Evolutionary conservation across 345 rosid species (phyloP).

Genomic region (Brassica rapa): DNA sequence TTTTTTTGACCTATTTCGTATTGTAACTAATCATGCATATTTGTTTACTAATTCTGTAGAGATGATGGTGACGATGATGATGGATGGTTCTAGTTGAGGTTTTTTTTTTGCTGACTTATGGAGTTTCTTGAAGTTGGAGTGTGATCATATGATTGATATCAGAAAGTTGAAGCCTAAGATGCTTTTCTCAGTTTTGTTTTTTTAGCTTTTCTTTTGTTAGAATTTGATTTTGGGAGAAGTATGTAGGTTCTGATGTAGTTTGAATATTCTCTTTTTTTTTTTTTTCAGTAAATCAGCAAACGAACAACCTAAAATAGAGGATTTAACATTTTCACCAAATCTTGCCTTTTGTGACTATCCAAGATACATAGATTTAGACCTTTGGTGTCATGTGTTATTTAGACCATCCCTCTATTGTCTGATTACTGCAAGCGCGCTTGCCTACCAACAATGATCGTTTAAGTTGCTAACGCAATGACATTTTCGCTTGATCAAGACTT

Average conservation of each 20-base stretch:
- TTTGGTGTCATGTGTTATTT: background rate
- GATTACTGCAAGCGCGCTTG: background rate
- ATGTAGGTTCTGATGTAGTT: conserved; percentile 11
- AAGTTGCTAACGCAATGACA: background rate
- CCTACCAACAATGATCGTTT: background rate
- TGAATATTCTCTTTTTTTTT: conserved; percentile 5
- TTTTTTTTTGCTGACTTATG: background rate
- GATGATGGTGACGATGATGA: conserved; percentile 5
- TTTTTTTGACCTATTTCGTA: background rate
- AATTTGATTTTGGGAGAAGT: background rate
- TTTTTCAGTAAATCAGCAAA: background rate
- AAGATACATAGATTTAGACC: background rate
- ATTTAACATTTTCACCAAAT: background rate
- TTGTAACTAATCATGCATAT: background rate
- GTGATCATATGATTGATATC: background rate
- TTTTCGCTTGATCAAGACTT: background rate
- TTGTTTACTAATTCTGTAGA: conserved; percentile 13
- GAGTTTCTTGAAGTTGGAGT: conserved; percentile 2
- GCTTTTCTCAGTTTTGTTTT: conserved; percentile 8
- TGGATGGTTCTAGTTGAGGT: background rate
- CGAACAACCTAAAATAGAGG: background rate
- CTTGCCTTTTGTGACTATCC: background rate
- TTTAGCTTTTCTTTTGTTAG: conserved; percentile 5
- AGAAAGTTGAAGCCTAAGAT: conserved; percentile 18
- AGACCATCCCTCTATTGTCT: background rate